Percentiles rank a stretch among this genome's conserved stretches.
Conservation (phyloP, 2,329 filamentous ascomycete species). For the Ophiocordyceps camponoti-saundersi region DNA sequence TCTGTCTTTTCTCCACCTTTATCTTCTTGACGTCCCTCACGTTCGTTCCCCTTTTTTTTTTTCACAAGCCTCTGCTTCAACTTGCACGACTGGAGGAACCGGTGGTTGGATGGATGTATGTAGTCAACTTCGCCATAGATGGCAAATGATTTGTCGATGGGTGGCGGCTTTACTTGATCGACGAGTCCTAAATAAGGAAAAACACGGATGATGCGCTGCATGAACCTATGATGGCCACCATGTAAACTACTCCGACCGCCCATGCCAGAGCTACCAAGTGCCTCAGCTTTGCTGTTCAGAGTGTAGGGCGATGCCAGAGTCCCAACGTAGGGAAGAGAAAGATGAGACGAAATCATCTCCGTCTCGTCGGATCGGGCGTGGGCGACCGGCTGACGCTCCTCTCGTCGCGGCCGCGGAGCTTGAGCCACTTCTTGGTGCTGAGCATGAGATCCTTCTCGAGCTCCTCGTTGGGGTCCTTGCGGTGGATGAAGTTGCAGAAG, state of each 20-base stretch:
- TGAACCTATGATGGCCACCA: too few relatives aligned
- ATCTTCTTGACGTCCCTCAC: neutral
- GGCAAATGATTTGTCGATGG: neutral
- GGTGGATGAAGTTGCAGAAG: slow-evolving; percentile 98
- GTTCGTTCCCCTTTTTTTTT: neutral
- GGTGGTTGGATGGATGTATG: neutral
- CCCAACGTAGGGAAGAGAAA: too few relatives aligned
- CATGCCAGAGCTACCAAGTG: too few relatives aligned
- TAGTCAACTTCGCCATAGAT: neutral
- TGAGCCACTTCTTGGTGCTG: slow-evolving; percentile 92
- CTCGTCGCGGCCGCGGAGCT: slow-evolving; percentile 65
- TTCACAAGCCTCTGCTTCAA: neutral
- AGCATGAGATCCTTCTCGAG: slow-evolving; percentile 76
- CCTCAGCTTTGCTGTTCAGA: too few relatives aligned
- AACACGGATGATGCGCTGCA: too few relatives aligned
- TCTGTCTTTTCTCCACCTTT: neutral
- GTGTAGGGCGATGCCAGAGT: neutral
- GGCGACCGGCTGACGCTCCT: slow-evolving; percentile 70
- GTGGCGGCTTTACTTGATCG: too few relatives aligned
- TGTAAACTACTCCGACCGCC: too few relatives aligned
- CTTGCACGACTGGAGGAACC: neutral
- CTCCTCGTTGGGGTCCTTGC: slow-evolving; percentile 84
- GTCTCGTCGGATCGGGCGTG: slow-evolving; percentile 52
- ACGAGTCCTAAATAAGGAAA: neutral
- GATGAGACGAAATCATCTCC: neutral